Conservation (phyloP, 2,329 filamentous ascomycete genomes). For the Neonectria neomacrospora region DNA sequence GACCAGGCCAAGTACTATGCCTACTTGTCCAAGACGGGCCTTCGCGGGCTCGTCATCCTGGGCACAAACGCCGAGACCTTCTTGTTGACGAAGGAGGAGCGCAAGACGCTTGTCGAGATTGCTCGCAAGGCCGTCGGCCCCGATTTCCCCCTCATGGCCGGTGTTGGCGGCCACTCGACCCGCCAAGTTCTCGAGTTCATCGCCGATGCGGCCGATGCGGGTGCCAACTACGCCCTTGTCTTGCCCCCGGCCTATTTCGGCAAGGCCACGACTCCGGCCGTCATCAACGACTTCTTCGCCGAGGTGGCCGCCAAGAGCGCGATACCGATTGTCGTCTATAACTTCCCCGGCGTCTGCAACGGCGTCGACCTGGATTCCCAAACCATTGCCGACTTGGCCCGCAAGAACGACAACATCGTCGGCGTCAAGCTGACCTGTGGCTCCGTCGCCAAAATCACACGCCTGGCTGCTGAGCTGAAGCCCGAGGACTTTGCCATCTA, state of each 20-base stretch:
- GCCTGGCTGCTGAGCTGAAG: conserved; percentile 63
- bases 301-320: conserved; percentile 63
- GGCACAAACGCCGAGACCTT: conserved; percentile 68
- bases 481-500: conserved; percentile 71
- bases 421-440: conserved; percentile 79
- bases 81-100: conserved; percentile 67
- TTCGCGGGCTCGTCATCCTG: conserved; percentile 63
- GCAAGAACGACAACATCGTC: conserved; percentile 65
- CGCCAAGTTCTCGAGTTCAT: conserved; percentile 71
- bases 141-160: conserved; percentile 85
- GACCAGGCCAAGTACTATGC: conserved; percentile 62
- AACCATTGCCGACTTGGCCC: conserved; percentile 55
- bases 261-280: conserved; percentile 67
- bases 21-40: conserved; percentile 61
- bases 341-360: conserved; percentile 75
- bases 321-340: conserved; percentile 74
- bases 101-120: conserved; percentile 63
- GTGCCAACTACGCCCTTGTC: conserved; percentile 70
- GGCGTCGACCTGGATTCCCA: conserved; percentile 76
- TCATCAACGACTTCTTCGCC: conserved; percentile 69
- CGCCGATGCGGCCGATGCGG: conserved; percentile 67
- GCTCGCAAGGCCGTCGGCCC: conserved; percentile 82
- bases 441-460: conserved; percentile 75
- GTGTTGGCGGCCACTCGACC: conserved; percentile 72
- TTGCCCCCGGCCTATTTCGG: conserved; percentile 74